A percentile compares a stretch with the other conserved stretches of the same genome.
Conservation (phyloP, 1,139 yeast genomes). For the Scheffersomyces cryptocercus region DNA sequence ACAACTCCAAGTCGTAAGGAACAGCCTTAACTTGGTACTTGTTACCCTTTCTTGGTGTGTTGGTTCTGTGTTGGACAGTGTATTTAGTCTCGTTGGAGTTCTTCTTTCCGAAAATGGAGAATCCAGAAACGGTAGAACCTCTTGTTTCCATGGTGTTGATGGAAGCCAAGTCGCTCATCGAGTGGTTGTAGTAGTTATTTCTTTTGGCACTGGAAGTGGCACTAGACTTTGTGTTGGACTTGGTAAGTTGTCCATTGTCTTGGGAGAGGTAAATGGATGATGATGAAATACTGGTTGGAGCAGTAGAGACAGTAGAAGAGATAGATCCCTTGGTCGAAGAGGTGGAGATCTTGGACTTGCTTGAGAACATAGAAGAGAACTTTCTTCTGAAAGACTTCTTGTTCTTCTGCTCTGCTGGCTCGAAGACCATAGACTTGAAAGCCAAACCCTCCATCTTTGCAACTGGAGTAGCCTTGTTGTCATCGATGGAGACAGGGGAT, state of each 20-base stretch:
- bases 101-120: constrained; percentile 25
- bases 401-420: constrained; percentile 7
- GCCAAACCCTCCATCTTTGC: too few relatives aligned
- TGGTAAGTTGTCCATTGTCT: too few relatives aligned
- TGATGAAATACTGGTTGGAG: constrained; percentile 1
- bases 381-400: not conserved
- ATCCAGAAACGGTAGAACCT: constrained; percentile 32
- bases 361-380: constrained; percentile 29
- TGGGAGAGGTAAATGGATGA: constrained; percentile 1
- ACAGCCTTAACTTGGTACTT: constrained; percentile 20
- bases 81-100: constrained; percentile 8
- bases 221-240: too few relatives aligned
- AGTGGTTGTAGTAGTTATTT: not conserved
- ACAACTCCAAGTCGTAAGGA: constrained; percentile 14
- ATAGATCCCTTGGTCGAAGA: constrained; percentile 1
- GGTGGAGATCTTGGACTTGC: constrained; percentile 16
- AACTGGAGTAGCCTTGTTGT: not conserved
- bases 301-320: constrained; percentile 5
- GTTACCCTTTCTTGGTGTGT: constrained; percentile 10
- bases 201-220: constrained; percentile 7
- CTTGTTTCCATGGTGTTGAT: constrained; percentile 28
- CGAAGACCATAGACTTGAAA: constrained; percentile 14
- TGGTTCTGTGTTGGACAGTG: constrained; percentile 5
- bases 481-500: not conserved
- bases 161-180: constrained; percentile 27